Evolutionary conservation across 2,329 filamentous ascomycete species (phyloP).

Genomic region (Bipolaris cookei): DNA sequence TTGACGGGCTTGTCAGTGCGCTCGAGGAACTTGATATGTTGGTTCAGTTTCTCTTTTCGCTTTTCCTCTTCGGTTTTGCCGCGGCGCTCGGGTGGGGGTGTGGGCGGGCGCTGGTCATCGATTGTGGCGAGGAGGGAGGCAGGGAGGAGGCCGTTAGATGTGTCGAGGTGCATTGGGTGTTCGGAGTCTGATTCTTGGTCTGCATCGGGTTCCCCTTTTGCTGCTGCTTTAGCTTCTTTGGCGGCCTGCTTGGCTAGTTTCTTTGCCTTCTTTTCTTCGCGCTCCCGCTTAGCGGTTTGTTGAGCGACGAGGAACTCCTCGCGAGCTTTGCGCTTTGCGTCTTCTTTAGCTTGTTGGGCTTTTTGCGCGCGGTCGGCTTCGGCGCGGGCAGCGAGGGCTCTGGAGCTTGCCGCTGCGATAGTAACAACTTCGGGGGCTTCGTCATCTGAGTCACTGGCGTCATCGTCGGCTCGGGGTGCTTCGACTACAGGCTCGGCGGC

Average conservation of each 20-base stretch:
- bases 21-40: slow-evolving; percentile 57
- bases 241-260: slow-evolving; percentile 31
- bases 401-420: slow-evolving; percentile 37
- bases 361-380: slow-evolving; percentile 40
- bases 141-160: slow-evolving; percentile 59
- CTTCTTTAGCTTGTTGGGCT: slow-evolving; percentile 38
- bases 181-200: slow-evolving; percentile 11
- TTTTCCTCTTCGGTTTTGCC: slow-evolving; percentile 40
- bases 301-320: slow-evolving; percentile 42
- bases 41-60: slow-evolving; percentile 54
- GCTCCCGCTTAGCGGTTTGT: slow-evolving; percentile 42
- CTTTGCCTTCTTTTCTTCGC: slow-evolving; percentile 39
- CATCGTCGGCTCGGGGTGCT: slow-evolving; percentile 17
- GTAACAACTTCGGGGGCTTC: slow-evolving; percentile 50
- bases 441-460: slow-evolving; percentile 45
- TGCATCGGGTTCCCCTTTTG: neutral
- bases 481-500: slow-evolving; percentile 10
- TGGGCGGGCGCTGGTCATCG: slow-evolving; percentile 53
- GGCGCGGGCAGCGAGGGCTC: slow-evolving; percentile 36
- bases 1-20: slow-evolving; percentile 56
- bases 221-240: slow-evolving; percentile 19
- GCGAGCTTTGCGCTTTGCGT: slow-evolving; percentile 37
- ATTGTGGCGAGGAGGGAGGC: slow-evolving; percentile 58
- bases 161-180: slow-evolving; percentile 27
- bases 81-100: slow-evolving; percentile 46